These are phyloP conservation scores for Apiotrichum porosum DNA, from an alignment of 1,284 basidiomycete species.

Conservation along the genomic window DNA sequence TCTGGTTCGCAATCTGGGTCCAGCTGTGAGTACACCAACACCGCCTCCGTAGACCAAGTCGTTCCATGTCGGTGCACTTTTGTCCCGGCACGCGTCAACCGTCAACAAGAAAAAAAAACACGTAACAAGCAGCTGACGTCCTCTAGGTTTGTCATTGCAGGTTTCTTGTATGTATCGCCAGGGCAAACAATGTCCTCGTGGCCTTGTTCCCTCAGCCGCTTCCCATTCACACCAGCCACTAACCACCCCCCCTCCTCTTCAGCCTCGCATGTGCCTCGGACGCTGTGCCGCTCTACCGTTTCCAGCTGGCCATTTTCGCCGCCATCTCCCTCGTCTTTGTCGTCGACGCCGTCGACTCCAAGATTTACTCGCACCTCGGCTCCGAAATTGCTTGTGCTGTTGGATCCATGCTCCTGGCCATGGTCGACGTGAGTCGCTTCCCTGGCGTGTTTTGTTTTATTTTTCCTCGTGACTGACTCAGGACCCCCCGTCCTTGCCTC, in stretches of 20 bases:
- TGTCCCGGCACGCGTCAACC: too few relatives aligned
- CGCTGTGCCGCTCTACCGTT: slow-evolving; percentile 35
- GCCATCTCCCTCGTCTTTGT: slow-evolving; percentile 83
- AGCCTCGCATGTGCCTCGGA: slow-evolving; percentile 40
- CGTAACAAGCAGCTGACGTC: background rate
- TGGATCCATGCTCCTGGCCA: slow-evolving; percentile 86
- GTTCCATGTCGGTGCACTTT: too few relatives aligned
- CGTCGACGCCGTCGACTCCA: slow-evolving; percentile 37
- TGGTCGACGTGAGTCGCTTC: slow-evolving; percentile 58
- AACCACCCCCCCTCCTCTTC: background rate
- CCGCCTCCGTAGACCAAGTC: too few relatives aligned
- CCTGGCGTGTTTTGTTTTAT: background rate
- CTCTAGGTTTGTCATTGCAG: too few relatives aligned
- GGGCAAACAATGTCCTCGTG: too few relatives aligned
- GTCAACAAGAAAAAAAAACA: background rate
- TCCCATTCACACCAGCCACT: background rate
- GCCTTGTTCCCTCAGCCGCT: too few relatives aligned
- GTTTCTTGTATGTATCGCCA: background rate
- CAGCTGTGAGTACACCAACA: slow-evolving; percentile 31
- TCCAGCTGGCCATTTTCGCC: slow-evolving; percentile 79
- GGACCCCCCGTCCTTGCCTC: too few relatives aligned
- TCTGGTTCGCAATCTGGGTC: slow-evolving; percentile 86
- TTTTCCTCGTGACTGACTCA: background rate
- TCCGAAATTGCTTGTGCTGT: slow-evolving; percentile 76
- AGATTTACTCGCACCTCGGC: slow-evolving; percentile 30